Evolutionary conservation across 768 basidiomycete species (phyloP).

Genomic region (Candolleomyces eurysporus): DNA sequence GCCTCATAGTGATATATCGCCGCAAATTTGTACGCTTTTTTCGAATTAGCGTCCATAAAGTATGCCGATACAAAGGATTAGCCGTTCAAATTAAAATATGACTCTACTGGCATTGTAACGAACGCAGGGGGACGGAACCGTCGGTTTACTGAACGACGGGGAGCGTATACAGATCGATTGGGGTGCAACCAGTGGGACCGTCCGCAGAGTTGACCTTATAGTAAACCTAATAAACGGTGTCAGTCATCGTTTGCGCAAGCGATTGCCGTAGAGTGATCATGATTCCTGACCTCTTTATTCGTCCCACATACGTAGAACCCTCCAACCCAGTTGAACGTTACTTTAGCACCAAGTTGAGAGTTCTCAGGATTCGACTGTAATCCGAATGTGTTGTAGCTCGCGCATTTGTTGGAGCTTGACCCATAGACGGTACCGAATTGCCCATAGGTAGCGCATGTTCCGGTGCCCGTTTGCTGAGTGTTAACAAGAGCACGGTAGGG

Average conservation of each 20-base stretch:
- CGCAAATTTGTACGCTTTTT: too few relatives aligned
- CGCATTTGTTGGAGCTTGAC: slow-evolving; percentile 30
- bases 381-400: slow-evolving; percentile 23
- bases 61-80: not conserved
- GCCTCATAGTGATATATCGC: too few relatives aligned
- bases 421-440: slow-evolving; percentile 24
- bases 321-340: slow-evolving; percentile 26
- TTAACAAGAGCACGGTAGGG: slow-evolving; percentile 3
- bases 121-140: slow-evolving; percentile 7
- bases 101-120: slow-evolving; percentile 7
- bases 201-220: not conserved
- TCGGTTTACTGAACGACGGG: not conserved
- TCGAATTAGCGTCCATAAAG: too few relatives aligned
- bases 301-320: slow-evolving; percentile 30
- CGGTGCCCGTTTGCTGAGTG: not conserved
- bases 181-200: not conserved
- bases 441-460: slow-evolving; percentile 25
- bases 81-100: too few relatives aligned
- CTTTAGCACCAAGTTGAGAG: slow-evolving; percentile 26
- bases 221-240: not conserved
- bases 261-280: not conserved
- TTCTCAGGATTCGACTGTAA: slow-evolving; percentile 28
- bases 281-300: slow-evolving; percentile 23
- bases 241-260: not conserved
- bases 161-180: not conserved